phyloP scores from a whole-genome alignment of 805 yeast species.

The Saccharomycopsis sp. region DNA sequence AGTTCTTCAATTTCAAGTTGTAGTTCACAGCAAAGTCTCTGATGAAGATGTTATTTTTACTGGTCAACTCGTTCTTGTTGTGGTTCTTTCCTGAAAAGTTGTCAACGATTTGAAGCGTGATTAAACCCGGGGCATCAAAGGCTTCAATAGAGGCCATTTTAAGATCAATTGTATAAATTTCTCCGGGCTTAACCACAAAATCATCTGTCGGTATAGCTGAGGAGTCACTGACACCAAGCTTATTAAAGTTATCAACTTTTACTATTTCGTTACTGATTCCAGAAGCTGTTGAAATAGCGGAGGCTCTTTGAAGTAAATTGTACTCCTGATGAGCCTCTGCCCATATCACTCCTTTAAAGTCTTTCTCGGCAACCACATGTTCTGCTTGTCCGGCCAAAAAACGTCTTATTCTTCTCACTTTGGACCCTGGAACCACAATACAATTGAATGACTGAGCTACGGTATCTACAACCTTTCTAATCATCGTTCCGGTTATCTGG shows the following conservation, averaged over 20 bases:
- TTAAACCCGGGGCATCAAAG: slow-evolving; percentile 52
- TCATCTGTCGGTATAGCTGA: slow-evolving; percentile 75
- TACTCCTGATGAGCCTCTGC: slow-evolving; percentile 75
- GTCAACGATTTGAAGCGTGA: slow-evolving; percentile 63
- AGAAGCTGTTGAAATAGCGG: slow-evolving; percentile 24
- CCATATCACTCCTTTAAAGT: slow-evolving; percentile 89
- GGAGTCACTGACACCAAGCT: slow-evolving; percentile 31
- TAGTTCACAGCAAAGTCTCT: slow-evolving; percentile 85
- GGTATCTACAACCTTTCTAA: slow-evolving; percentile 75
- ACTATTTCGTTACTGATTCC: neutral
- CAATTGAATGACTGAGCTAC: slow-evolving; percentile 82
- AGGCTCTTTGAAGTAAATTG: slow-evolving; percentile 40
- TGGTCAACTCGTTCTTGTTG: slow-evolving; percentile 39
- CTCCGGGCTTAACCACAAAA: slow-evolving; percentile 68
- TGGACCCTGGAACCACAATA: slow-evolving; percentile 85
- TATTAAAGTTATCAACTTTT: slow-evolving; percentile 17
- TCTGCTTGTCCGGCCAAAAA: slow-evolving; percentile 95
- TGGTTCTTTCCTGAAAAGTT: slow-evolving; percentile 57
- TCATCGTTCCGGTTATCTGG: slow-evolving; percentile 56
- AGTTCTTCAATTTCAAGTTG: slow-evolving; percentile 64
- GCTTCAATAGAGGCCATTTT: slow-evolving; percentile 64
- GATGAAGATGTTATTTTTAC: slow-evolving; percentile 64
- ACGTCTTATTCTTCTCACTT: slow-evolving; percentile 85
- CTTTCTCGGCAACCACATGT: slow-evolving; percentile 85
- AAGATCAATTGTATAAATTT: slow-evolving; percentile 80